These are phyloP conservation scores for Trichomonascus vanleenenianus DNA, from an alignment of 805 yeast genomes.

Conservation along the genomic window DNA sequence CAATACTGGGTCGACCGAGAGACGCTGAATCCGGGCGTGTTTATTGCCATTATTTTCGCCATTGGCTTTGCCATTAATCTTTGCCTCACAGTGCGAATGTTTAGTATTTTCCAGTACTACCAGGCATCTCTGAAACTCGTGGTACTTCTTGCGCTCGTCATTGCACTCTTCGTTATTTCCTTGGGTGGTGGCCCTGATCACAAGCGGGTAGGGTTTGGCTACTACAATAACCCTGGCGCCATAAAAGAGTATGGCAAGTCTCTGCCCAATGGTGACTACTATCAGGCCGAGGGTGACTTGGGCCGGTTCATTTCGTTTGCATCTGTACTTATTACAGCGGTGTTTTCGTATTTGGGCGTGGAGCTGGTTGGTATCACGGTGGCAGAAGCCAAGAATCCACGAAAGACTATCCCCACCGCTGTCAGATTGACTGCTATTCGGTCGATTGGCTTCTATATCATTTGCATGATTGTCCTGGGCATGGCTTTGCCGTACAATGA, in stretches of 20 bases:
- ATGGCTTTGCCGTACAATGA: constrained; percentile 67
- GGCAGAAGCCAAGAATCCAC: constrained; percentile 68
- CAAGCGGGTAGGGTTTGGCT: constrained; percentile 52
- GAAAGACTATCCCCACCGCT: constrained; percentile 65
- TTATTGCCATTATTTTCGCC: background rate
- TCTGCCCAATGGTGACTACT: background rate
- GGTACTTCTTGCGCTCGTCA: constrained; percentile 61
- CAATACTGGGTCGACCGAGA: constrained; percentile 63
- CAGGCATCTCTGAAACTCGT: constrained; percentile 65
- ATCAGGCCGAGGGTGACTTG: constrained; percentile 36
- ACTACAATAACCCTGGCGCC: constrained; percentile 47
- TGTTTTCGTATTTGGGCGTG: constrained; percentile 78
- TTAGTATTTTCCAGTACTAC: constrained; percentile 81
- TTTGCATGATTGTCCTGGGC: constrained; percentile 73
- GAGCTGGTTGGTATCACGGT: constrained; percentile 81
- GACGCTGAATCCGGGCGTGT: constrained; percentile 2
- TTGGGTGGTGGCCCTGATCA: constrained; percentile 77
- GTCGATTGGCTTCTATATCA: constrained; percentile 56
- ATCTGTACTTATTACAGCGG: constrained; percentile 60
- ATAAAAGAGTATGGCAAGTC: constrained; percentile 46
- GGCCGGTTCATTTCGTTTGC: constrained; percentile 70
- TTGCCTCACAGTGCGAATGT: constrained; percentile 47
- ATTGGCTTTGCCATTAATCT: constrained; percentile 44
- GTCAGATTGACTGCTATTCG: constrained; percentile 70
- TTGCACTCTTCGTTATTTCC: constrained; percentile 67